phyloP scores from a whole-genome alignment of 2,329 filamentous ascomycete genomes.

The Allantophomopsis cytisporea region DNA sequence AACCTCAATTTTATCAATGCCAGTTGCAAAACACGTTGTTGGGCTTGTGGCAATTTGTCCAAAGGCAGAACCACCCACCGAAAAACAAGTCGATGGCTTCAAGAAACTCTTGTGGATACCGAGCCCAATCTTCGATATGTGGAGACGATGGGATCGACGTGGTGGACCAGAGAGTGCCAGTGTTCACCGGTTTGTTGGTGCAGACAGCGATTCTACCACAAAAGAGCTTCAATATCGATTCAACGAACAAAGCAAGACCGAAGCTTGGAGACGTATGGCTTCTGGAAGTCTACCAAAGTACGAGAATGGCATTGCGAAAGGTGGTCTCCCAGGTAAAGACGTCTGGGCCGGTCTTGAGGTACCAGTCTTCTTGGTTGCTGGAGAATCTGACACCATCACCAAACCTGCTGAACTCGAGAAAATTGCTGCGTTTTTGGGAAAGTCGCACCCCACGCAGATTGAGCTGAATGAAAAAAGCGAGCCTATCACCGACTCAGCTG shows the following conservation, averaged over 20 bases:
- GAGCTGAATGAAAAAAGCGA: slow-evolving; percentile 16
- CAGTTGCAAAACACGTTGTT: slow-evolving; percentile 49
- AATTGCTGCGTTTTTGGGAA: slow-evolving; percentile 35
- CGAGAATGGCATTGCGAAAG: slow-evolving; percentile 32
- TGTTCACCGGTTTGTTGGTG: slow-evolving; percentile 64
- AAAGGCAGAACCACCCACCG: slow-evolving; percentile 45
- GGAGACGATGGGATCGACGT: slow-evolving; percentile 64
- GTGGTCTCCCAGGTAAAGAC: slow-evolving; percentile 55
- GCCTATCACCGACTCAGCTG: slow-evolving; percentile 31
- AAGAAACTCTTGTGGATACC: slow-evolving; percentile 55
- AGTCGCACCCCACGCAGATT: slow-evolving; percentile 11
- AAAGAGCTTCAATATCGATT: slow-evolving; percentile 57
- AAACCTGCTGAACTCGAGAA: slow-evolving; percentile 57
- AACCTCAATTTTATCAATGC: slow-evolving; percentile 32
- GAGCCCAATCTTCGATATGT: slow-evolving; percentile 58
- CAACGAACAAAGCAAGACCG: slow-evolving; percentile 72
- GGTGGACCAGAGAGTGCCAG: slow-evolving; percentile 69
- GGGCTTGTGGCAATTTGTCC: slow-evolving; percentile 78
- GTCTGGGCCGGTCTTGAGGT: slow-evolving; percentile 61
- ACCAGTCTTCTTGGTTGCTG: slow-evolving; percentile 69
- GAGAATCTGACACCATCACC: slow-evolving; percentile 63
- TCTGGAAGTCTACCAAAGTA: slow-evolving; percentile 55
- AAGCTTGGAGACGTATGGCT: slow-evolving; percentile 73
- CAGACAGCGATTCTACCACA: slow-evolving; percentile 48
- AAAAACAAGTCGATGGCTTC: slow-evolving; percentile 33